These are phyloP conservation scores for Pyrenula massariospora DNA, from an alignment of 495 filamentous ascomycete genomes.

Conservation along the genomic window DNA sequence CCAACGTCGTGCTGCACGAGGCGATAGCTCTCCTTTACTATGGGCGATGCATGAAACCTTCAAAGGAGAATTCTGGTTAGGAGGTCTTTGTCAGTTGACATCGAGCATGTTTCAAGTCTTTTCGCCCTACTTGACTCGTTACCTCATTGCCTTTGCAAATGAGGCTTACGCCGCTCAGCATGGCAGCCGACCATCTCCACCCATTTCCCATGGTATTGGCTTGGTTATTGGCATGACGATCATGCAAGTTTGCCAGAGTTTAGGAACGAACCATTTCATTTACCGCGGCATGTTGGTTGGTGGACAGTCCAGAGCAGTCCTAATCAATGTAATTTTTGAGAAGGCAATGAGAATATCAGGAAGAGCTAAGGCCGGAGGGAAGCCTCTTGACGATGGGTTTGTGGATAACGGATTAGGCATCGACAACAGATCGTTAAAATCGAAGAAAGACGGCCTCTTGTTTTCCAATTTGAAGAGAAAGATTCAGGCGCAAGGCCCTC, in stretches of 20 bases:
- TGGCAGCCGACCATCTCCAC: slow-evolving; percentile 34
- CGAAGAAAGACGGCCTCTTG: slow-evolving; percentile 32
- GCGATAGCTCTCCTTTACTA: slow-evolving; percentile 62
- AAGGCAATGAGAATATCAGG: slow-evolving; percentile 75
- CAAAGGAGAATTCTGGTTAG: slow-evolving; percentile 72
- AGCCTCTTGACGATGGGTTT: slow-evolving; percentile 27
- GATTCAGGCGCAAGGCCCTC: slow-evolving; percentile 19
- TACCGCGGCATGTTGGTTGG: slow-evolving; percentile 73
- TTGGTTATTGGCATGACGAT: slow-evolving; percentile 61
- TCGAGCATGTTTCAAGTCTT: slow-evolving; percentile 62
- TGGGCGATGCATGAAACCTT: slow-evolving; percentile 83
- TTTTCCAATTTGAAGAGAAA: slow-evolving; percentile 25
- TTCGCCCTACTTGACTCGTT: slow-evolving; percentile 61
- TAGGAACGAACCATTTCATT: slow-evolving; percentile 70
- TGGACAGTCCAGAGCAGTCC: slow-evolving; percentile 59
- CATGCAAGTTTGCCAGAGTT: slow-evolving; percentile 64
- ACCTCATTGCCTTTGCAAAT: slow-evolving; percentile 67
- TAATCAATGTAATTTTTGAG: slow-evolving; percentile 67
- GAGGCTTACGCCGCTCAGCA: slow-evolving; percentile 57
- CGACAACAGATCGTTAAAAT: slow-evolving; percentile 17
- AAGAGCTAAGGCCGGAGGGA: slow-evolving; percentile 60
- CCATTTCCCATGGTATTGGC: slow-evolving; percentile 57
- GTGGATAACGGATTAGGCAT: slow-evolving; percentile 2
- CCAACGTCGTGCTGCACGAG: slow-evolving; percentile 47
- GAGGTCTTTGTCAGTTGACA: slow-evolving; percentile 63